phyloP scores from a whole-genome alignment of 2,329 filamentous ascomycete species.

The Fusarium tjaetaba region DNA sequence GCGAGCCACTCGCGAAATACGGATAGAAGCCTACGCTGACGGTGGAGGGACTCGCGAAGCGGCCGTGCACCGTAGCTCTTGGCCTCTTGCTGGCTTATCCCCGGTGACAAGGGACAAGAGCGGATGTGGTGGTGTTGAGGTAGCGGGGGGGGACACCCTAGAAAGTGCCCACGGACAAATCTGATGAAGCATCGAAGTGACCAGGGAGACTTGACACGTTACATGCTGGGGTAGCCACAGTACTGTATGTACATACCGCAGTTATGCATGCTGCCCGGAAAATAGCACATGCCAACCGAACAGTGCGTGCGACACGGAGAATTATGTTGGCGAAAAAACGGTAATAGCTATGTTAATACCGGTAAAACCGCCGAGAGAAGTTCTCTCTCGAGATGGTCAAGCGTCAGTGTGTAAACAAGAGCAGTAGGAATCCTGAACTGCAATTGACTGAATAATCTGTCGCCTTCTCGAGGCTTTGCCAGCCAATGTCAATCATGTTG shows the following conservation, averaged over 20 bases:
- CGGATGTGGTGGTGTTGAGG: constrained; percentile 24
- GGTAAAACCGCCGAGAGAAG: constrained; percentile 3
- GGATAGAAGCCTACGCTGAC: constrained; percentile 17
- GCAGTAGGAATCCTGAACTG: background rate
- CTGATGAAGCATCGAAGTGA: constrained; percentile 30
- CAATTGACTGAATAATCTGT: background rate
- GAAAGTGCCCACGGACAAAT: constrained; percentile 21
- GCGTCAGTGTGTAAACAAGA: background rate
- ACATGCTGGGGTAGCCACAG: constrained; percentile 30
- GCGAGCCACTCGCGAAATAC: constrained; percentile 8
- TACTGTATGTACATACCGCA: background rate
- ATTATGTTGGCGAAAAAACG: background rate
- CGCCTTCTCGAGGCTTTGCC: background rate
- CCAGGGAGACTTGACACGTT: constrained; percentile 34
- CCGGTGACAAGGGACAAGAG: constrained; percentile 22
- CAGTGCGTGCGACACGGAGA: constrained; percentile 9
- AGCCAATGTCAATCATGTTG: background rate
- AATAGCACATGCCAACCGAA: background rate
- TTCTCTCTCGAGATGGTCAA: background rate
- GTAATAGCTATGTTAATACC: background rate
- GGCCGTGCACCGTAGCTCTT: constrained; percentile 14
- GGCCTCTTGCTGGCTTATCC: constrained; percentile 22
- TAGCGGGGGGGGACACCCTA: constrained; percentile 10
- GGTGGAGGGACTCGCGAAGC: constrained; percentile 10
- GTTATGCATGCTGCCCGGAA: background rate